Evolutionary conservation across 2,329 filamentous ascomycete species (phyloP).

Genomic region (Hyphodiscus sp.): DNA sequence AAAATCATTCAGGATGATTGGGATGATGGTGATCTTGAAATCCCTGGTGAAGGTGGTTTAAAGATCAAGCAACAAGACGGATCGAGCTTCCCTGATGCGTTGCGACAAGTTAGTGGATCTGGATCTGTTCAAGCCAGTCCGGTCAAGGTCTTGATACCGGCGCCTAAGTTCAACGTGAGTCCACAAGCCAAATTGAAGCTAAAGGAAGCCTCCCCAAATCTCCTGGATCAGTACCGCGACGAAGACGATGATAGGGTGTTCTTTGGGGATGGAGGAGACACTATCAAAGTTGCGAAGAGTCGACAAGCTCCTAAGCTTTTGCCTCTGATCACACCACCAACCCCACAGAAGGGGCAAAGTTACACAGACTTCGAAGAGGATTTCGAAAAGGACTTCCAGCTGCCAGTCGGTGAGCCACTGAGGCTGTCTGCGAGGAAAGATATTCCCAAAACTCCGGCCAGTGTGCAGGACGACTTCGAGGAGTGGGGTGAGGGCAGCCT

Average conservation of each 20-base stretch:
- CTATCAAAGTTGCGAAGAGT: conserved; percentile 61
- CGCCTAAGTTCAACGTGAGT: conserved; percentile 26
- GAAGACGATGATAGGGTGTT: conserved; percentile 56
- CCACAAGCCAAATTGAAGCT: conserved; percentile 20
- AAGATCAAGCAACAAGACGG: conserved; percentile 59
- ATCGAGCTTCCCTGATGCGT: conserved; percentile 57
- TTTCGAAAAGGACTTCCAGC: conserved; percentile 66
- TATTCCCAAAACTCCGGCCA: conserved; percentile 55
- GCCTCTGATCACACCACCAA: conserved; percentile 50
- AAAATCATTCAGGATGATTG: conserved; percentile 74
- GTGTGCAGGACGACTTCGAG: conserved; percentile 68
- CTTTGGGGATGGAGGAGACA: conserved; percentile 56
- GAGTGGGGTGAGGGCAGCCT: conserved; percentile 93
- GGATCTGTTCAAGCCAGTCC: conserved; percentile 49
- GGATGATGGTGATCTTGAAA: conserved; percentile 69
- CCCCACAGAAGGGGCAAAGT: conserved; percentile 38
- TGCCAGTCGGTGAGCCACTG: conserved; percentile 59
- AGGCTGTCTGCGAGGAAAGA: conserved; percentile 55
- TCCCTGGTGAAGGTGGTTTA: conserved; percentile 54
- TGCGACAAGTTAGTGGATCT: conserved; percentile 51
- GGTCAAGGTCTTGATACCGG: conserved; percentile 34
- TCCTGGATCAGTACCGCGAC: conserved; percentile 61
- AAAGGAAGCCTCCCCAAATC: conserved; percentile 32
- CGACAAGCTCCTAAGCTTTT: conserved; percentile 45
- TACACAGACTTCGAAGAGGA: conserved; percentile 47